Base-by-base conservation (phyloP, 2,329 filamentous ascomycete genomes). In the Apiospora kogelbergensis region DNA sequence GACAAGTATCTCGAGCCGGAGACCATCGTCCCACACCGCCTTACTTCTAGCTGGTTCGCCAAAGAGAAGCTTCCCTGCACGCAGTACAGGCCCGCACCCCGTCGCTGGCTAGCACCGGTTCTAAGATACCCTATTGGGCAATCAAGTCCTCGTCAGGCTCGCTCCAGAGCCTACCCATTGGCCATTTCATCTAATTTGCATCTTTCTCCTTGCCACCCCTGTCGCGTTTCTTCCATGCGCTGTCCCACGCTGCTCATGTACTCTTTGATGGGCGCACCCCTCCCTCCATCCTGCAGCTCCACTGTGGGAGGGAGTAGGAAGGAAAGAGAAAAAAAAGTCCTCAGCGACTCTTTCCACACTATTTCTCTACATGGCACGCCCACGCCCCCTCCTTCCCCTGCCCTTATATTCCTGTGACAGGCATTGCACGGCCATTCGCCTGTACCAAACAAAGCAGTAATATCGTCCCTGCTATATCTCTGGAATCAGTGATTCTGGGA, bases 141-240 rank as follows among this genome's bases (percentile, higher is more conserved):
- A 78, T 75, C 80, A 76, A 76, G 79, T 79, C 81, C 79, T 78
- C 79, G 81, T 80, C 79, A 80, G 60, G 79, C 78, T 78, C 78
- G 79, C 70, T 66, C 70, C 75, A 66, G 70, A 63, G 68, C 71
- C 70, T 76, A 75, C 76, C 81, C 79, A 87, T 87, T 88, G 85
- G 85, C 74, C 80, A 80, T 77, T 82, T 84, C 82, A 86, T 87
- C 80, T 81, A 80, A 82, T 81, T 82, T 81, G 79, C 81, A 80
- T 80, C 76, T 73, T 75, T 42, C 77, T 76, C 70, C 72, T 73
- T 69, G 72, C 73, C 74, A 72, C 77, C 83, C 83, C 79, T 84
- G 81, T 84, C 83, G 82, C 81, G 79, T 83, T 84, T 84, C 80
- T 82, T 79, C 82, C 82, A 85, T 85, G 83, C 82, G 79, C 74